phyloP scores from a whole-genome alignment of 371 early-diverging fungal species.

The Capillidium rhysosporum region DNA sequence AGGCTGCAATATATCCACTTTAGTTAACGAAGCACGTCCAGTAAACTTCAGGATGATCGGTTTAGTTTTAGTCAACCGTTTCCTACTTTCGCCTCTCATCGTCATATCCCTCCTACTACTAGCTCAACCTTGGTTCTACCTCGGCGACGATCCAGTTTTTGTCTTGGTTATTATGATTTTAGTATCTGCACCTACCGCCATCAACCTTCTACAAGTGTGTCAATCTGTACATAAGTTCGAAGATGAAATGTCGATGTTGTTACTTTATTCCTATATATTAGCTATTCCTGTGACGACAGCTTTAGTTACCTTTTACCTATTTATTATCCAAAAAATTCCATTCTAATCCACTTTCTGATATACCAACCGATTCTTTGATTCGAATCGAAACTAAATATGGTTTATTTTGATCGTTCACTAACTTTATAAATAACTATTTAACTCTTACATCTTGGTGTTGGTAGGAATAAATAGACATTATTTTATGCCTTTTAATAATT shows the following conservation, averaged over 20 bases:
- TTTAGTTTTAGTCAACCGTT: not conserved
- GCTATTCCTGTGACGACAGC: not conserved
- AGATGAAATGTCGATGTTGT: conserved; percentile 23
- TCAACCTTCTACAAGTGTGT: conserved; percentile 25
- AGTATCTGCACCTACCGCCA: conserved; percentile 26
- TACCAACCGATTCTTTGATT: too few species aligned
- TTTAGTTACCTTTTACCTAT: conserved; percentile 3
- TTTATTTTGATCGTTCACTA: not conserved
- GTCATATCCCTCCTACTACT: conserved; percentile 24
- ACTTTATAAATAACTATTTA: not conserved
- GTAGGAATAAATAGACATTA: not conserved
- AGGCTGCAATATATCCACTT: conserved; percentile 32
- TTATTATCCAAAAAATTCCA: conserved; percentile 1
- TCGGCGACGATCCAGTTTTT: conserved; percentile 26
- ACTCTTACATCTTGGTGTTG: conserved; percentile 20
- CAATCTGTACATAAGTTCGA: conserved; percentile 25
- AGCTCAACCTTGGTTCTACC: conserved; percentile 10
- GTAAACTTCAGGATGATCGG: not conserved
- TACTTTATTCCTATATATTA: conserved; percentile 9
- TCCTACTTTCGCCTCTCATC: conserved; percentile 20
- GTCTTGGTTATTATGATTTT: conserved; percentile 22
- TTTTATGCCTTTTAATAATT: not conserved
- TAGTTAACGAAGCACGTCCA: not conserved
- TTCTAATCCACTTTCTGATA: not conserved
- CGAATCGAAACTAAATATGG: too few species aligned